A percentile compares a stretch with the other conserved stretches of the same genome.
Conservation (phyloP, 1,284 basidiomycete species). For the Hypsizygus ulmarius region DNA sequence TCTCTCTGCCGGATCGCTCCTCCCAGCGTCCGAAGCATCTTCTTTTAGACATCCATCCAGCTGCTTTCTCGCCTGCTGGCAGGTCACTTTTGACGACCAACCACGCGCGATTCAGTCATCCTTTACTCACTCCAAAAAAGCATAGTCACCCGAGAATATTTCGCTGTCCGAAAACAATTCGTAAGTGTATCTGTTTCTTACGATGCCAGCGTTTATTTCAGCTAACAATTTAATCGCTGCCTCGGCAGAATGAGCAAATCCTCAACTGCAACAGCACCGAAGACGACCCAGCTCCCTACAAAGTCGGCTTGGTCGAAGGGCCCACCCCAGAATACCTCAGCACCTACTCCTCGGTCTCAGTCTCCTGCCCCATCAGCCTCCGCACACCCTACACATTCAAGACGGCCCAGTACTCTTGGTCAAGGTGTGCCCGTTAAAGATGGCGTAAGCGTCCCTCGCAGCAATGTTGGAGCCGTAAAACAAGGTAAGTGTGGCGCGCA, state of each 20-base stretch:
- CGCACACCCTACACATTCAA: constrained; percentile 57
- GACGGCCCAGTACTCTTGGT: constrained; percentile 68
- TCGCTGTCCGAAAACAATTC: constrained; percentile 44
- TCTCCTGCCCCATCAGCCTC: constrained; percentile 62
- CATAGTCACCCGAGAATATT: constrained; percentile 30
- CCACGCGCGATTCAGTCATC: constrained; percentile 55
- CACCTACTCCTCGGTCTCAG: constrained; percentile 69
- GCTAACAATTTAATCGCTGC: constrained; percentile 1
- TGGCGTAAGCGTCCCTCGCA: constrained; percentile 63
- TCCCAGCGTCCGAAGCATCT: constrained; percentile 37
- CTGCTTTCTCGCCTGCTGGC: constrained; percentile 78
- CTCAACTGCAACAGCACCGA: constrained; percentile 66
- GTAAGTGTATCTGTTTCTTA: constrained; percentile 36
- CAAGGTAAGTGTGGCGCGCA: constrained; percentile 44
- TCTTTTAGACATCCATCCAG: constrained; percentile 33
- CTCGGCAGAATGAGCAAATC: constrained; percentile 79
- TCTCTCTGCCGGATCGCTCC: constrained; percentile 36
- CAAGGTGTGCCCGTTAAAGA: constrained; percentile 71
- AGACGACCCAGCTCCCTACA: constrained; percentile 66
- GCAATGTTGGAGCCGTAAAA: constrained; percentile 58
- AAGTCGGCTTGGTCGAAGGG: constrained; percentile 84
- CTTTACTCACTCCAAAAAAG: constrained; percentile 29
- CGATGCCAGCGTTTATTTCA: constrained; percentile 8
- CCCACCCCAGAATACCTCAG: constrained; percentile 62
- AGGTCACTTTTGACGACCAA: constrained; percentile 83